phyloP scores from a whole-genome alignment of 495 filamentous ascomycete genomes.

The Gamarada debralockiae region DNA sequence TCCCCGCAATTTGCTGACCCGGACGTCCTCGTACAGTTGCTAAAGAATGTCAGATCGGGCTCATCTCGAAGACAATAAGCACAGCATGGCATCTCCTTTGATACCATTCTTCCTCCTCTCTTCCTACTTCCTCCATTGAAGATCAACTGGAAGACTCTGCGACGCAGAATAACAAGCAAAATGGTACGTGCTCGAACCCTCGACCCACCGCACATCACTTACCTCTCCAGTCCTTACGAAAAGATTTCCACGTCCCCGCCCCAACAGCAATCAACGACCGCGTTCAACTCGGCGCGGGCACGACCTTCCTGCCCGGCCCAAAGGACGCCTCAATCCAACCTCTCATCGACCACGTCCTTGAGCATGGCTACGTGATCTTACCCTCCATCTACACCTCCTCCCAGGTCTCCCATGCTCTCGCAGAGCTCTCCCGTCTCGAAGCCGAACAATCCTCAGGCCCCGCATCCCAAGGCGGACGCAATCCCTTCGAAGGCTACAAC shows the following conservation, averaged over 20 bases:
- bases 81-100: too few species aligned
- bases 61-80: too few species aligned
- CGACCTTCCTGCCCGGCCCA: slow-evolving; percentile 22
- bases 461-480: slow-evolving; percentile 24
- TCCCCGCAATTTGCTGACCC: too few species aligned
- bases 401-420: slow-evolving; percentile 20
- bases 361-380: slow-evolving; percentile 32
- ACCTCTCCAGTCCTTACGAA: neutral
- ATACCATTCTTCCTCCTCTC: too few species aligned
- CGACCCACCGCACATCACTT: too few species aligned
- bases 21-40: too few species aligned
- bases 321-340: slow-evolving; percentile 17
- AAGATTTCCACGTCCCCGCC: neutral
- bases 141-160: too few species aligned
- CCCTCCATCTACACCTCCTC: slow-evolving; percentile 21
- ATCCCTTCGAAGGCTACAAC: slow-evolving; percentile 30
- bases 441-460: slow-evolving; percentile 11
- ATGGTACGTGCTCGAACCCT: too few species aligned
- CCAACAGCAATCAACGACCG: slow-evolving; percentile 2
- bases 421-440: slow-evolving; percentile 20
- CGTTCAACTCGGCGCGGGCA: slow-evolving; percentile 19
- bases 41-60: too few species aligned
- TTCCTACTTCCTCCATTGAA: too few species aligned
- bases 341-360: slow-evolving; percentile 25
- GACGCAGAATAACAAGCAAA: too few species aligned